Percentiles rank a stretch among this genome's conserved stretches.
Evolutionary conservation across 768 basidiomycete genomes (phyloP).

Genomic region (Lepiota brunneoincarnata): DNA sequence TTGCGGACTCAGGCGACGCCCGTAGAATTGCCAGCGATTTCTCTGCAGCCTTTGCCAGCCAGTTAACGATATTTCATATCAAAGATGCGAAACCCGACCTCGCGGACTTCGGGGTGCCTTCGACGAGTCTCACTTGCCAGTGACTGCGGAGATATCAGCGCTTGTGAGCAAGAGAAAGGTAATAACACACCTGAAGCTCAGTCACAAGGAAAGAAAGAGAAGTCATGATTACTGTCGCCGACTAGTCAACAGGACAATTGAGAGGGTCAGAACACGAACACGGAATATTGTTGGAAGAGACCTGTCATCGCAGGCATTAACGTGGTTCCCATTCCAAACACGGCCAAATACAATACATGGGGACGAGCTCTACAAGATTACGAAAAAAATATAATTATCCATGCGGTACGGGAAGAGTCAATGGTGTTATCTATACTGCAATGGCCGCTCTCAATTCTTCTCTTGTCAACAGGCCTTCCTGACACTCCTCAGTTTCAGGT

Average conservation of each 20-base stretch:
- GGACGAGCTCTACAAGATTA: no score
- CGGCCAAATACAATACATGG: conserved; percentile 4
- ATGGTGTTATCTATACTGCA: neutral
- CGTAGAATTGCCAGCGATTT: conserved; percentile 80
- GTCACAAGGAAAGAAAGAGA: conserved; percentile 70
- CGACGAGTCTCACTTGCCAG: conserved; percentile 85
- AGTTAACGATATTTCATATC: conserved; percentile 18
- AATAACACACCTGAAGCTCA: conserved; percentile 51
- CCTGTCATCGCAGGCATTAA: no score
- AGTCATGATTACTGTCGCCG: conserved; percentile 42
- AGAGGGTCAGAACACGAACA: neutral
- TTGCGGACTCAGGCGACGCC: conserved; percentile 80
- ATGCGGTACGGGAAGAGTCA: no score
- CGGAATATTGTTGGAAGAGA: no score
- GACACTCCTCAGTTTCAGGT: conserved; percentile 7
- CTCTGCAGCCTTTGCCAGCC: conserved; percentile 65
- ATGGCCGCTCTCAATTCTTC: conserved; percentile 1
- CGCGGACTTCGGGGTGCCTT: conserved; percentile 90
- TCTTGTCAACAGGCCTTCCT: conserved; percentile 3
- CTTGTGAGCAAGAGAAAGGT: neutral
- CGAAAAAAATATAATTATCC: no score
- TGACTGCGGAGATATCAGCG: conserved; percentile 43
- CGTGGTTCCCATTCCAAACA: neutral
- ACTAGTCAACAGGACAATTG: neutral
- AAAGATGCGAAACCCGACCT: conserved; percentile 46